phyloP scores from a whole-genome alignment of 2,329 filamentous ascomycete species.

The Colletotrichum sp. region DNA sequence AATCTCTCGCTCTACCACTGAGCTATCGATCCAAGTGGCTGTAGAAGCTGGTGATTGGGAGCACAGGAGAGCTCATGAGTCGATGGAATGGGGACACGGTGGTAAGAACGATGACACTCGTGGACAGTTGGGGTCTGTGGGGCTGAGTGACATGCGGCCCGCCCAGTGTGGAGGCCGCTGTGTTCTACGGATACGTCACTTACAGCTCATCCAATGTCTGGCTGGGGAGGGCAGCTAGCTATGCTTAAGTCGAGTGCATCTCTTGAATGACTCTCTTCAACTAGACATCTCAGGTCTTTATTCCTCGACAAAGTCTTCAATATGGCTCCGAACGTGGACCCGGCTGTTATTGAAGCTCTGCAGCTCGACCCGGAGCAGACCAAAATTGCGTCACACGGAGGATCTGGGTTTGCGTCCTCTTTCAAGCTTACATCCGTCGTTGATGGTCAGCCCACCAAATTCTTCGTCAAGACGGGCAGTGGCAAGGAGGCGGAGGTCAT shows the following conservation, averaged over 20 bases:
- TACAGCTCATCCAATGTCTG: conserved; percentile 1
- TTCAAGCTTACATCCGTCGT: conserved; percentile 57
- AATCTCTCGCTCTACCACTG: conserved; percentile 24
- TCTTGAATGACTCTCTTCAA: not conserved
- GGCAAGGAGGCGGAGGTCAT: conserved; percentile 67
- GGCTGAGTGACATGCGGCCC: not conserved
- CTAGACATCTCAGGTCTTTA: not conserved
- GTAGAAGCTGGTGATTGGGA: rapidly evolving
- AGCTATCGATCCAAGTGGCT: conserved; percentile 20
- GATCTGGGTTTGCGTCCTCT: conserved; percentile 72
- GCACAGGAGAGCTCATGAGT: not conserved
- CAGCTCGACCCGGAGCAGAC: conserved; percentile 59
- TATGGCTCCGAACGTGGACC: conserved; percentile 55
- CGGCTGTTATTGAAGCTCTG: conserved; percentile 66
- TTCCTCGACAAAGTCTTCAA: not conserved
- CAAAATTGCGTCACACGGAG: conserved; percentile 64
- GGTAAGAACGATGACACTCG: not conserved
- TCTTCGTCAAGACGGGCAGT: conserved; percentile 75
- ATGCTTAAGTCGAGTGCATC: not conserved
- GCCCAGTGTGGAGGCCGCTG: not conserved
- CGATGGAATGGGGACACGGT: not conserved
- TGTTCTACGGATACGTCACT: conserved; percentile 12
- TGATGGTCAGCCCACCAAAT: conserved; percentile 58
- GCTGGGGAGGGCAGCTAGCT: not conserved
- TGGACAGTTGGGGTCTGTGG: not conserved